Percentiles rank a stretch among this genome's conserved stretches.
Evolutionary conservation across 202 grass and related monocot genomes (phyloP).

Genomic region (Brachypodium distachyon): DNA sequence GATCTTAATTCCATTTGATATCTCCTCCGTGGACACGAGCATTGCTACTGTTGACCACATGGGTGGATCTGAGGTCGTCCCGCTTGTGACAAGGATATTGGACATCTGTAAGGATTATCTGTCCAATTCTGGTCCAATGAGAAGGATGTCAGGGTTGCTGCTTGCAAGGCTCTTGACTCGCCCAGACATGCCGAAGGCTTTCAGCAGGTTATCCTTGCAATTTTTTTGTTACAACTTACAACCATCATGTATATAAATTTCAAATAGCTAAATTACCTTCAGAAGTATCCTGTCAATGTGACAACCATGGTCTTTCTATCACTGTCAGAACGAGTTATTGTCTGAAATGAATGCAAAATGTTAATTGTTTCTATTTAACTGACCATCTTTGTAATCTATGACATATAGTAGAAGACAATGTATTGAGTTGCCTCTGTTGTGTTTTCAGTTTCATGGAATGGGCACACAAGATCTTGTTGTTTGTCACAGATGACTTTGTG

Average conservation of each 20-base stretch:
- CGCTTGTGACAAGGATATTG: constrained; percentile 80
- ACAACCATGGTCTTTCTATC: constrained; percentile 11
- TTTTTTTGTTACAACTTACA: constrained; percentile 12
- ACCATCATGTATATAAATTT: not conserved
- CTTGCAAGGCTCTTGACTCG: constrained; percentile 88
- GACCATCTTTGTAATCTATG: not conserved
- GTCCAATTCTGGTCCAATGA: constrained; percentile 86
- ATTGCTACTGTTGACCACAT: constrained; percentile 33
- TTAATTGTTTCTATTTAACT: not conserved
- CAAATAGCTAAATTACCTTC: constrained; percentile 11
- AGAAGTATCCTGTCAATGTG: not conserved
- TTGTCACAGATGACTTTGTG: constrained; percentile 72
- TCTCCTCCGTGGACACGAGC: constrained; percentile 82
- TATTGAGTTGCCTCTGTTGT: constrained; percentile 18
- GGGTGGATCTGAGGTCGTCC: constrained; percentile 32
- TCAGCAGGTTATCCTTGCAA: constrained; percentile 62
- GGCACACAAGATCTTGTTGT: constrained; percentile 71
- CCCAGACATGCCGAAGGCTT: constrained; percentile 79
- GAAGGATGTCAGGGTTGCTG: constrained; percentile 86
- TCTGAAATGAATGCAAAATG: constrained; percentile 1
- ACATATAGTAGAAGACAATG: not conserved
- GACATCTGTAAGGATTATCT: constrained; percentile 92
- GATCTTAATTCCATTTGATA: constrained; percentile 95
- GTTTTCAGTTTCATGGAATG: constrained; percentile 83
- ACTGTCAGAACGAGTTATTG: not conserved